Conservation (phyloP, 73 alveolate genomes). For the Paramecium tetraurelia region DNA sequence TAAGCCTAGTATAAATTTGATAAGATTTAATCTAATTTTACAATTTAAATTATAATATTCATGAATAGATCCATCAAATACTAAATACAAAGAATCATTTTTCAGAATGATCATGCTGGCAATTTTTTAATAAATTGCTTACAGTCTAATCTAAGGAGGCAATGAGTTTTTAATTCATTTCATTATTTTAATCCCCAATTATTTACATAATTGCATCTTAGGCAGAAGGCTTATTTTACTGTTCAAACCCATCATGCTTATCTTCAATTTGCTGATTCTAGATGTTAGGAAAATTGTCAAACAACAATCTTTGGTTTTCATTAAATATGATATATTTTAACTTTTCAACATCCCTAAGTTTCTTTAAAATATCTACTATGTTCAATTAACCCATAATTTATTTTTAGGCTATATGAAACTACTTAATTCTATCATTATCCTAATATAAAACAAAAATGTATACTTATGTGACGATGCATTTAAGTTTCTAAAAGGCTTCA, state of each 20-base stretch:
- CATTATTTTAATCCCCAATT: not conserved
- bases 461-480: not conserved
- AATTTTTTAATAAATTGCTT: not conserved
- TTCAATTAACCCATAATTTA: not conserved
- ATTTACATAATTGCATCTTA: not conserved
- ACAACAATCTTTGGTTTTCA: not conserved
- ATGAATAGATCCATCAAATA: not conserved
- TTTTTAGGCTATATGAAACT: not conserved
- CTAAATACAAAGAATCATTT: not conserved
- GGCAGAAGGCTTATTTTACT: not conserved
- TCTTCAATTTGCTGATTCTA: not conserved
- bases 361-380: not conserved
- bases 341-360: not conserved
- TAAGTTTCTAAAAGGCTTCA: not conserved
- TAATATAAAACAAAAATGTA: not conserved
- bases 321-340: not conserved
- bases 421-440: not conserved
- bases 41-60: not conserved
- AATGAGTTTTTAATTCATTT: not conserved
- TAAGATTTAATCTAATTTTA: too few relatives aligned
- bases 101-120: not conserved
- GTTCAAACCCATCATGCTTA: not conserved
- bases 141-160: not conserved
- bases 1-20: too few relatives aligned
- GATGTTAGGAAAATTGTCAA: not conserved